Evolutionary conservation across 2,329 filamentous ascomycete species (phyloP).

Genomic region (Xylaria sp.): DNA sequence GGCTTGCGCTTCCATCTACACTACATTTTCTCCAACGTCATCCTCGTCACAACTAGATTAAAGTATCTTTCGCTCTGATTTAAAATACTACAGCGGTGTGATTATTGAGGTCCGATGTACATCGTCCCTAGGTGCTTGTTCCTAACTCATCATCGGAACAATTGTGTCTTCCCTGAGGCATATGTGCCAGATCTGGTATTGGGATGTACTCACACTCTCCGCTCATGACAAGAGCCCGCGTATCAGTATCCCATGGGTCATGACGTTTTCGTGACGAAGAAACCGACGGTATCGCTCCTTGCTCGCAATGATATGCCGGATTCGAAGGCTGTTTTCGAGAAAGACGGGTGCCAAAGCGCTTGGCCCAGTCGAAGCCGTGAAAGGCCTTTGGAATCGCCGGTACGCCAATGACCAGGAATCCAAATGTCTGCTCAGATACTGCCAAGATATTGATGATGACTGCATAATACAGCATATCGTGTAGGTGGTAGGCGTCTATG

Average conservation of each 20-base stretch:
- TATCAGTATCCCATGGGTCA: conserved; percentile 2
- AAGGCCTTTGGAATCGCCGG: conserved; percentile 19
- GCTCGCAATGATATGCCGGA: not conserved
- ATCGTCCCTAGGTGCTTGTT: not conserved
- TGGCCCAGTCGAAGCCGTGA: not conserved
- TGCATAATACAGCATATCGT: conserved; percentile 14
- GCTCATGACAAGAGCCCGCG: not conserved
- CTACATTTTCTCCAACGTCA: not conserved
- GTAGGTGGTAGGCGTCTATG: not conserved
- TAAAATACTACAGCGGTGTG: not conserved
- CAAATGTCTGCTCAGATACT: conserved; percentile 14
- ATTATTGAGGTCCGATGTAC: not conserved
- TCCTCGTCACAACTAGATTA: no score
- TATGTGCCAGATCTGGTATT: not conserved
- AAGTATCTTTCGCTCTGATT: not conserved
- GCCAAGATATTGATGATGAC: conserved; percentile 13
- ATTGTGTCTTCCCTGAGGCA: not conserved
- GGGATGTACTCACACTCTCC: not conserved
- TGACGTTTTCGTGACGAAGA: not conserved
- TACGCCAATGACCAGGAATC: conserved; percentile 25
- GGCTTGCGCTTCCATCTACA: no score
- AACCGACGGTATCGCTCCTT: not conserved
- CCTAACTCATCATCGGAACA: not conserved
- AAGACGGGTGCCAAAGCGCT: not conserved
- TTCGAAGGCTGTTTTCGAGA: not conserved